Percentiles rank a stretch among this genome's conserved stretches.
These are phyloP conservation scores for Sequoia sempervirens DNA, from an alignment of 75 land plant species.

Conservation along the genomic window DNA sequence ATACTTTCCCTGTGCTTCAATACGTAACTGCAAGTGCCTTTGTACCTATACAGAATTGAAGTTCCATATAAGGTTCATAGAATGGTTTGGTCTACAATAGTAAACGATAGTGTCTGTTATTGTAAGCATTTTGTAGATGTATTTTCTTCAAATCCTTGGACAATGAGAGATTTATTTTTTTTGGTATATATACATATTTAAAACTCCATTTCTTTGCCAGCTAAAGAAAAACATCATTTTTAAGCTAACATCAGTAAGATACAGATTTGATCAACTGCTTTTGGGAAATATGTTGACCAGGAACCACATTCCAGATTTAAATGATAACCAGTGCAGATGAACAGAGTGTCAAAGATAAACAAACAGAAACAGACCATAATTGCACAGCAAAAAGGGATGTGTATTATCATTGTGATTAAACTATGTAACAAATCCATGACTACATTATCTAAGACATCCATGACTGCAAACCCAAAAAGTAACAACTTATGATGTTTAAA, in stretches of 20 bases:
- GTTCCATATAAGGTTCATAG: neutral
- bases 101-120: neutral
- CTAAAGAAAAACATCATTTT: neutral
- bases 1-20: constrained; percentile 52
- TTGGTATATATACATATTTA: neutral
- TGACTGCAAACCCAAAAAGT: neutral
- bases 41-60: constrained; percentile 30
- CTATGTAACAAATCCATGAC: neutral
- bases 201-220: neutral
- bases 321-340: neutral
- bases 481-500: neutral
- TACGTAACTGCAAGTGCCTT: constrained; percentile 45
- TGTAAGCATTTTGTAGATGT: neutral
- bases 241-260: neutral
- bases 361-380: neutral
- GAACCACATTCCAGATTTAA: neutral
- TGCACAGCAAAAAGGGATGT: neutral
- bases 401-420: neutral
- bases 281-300: neutral
- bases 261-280: neutral
- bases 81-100: neutral
- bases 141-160: neutral
- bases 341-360: neutral
- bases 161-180: neutral
- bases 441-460: too few relatives aligned